Percentiles rank a stretch among this genome's conserved stretches.
Conservation (phyloP, 1,284 basidiomycete species). For the Cryptococcus neoformans region DNA sequence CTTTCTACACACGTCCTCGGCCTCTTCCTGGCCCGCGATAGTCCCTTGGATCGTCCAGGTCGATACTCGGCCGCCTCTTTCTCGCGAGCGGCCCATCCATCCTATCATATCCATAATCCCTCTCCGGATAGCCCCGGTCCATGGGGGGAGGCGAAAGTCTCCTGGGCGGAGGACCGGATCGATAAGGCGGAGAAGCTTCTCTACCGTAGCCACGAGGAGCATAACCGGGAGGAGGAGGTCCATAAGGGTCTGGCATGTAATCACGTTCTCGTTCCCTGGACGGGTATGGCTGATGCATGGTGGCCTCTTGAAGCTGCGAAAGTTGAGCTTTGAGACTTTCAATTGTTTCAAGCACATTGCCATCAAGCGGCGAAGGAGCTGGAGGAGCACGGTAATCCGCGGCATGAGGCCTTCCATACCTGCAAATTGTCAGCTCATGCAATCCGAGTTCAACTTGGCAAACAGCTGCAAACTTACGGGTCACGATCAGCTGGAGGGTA, state of each 20-base stretch:
- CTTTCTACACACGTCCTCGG: too few relatives aligned
- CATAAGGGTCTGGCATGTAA: neutral
- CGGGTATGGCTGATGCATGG: neutral
- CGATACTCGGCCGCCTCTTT: neutral
- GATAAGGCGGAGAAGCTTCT: neutral
- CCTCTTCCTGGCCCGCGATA: neutral
- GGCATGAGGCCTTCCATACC: neutral
- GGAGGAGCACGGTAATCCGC: neutral
- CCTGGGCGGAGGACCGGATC: neutral
- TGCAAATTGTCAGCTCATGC: neutral
- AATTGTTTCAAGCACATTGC: slow-evolving; percentile 15
- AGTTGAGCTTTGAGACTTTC: slow-evolving; percentile 18
- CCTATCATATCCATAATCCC: neutral
- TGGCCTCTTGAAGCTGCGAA: slow-evolving; percentile 8
- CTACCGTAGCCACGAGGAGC: neutral
- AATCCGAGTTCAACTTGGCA: neutral
- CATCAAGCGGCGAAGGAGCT: neutral
- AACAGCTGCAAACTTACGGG: neutral
- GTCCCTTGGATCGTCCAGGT: neutral
- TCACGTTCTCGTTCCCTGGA: neutral
- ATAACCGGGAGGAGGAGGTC: neutral
- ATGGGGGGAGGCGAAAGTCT: neutral
- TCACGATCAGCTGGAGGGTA: neutral
- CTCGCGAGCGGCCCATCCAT: neutral
- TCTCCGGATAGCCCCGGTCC: neutral